A percentile compares a stretch with the other conserved stretches of the same genome.
Evolutionary conservation across 768 basidiomycete genomes (phyloP).

Genomic region (Boletus reticuloceps): DNA sequence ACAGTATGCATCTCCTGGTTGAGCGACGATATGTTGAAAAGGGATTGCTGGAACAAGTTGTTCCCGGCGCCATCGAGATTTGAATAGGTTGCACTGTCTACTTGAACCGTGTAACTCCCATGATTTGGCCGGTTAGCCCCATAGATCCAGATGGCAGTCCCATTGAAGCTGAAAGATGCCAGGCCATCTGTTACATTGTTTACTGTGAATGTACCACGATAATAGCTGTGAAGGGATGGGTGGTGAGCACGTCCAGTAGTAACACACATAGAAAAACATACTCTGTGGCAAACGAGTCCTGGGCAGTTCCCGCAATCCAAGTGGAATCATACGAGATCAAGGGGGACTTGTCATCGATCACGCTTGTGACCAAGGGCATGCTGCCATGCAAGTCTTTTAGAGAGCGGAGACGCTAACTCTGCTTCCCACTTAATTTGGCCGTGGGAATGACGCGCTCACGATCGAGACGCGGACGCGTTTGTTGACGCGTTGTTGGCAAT

Average conservation of each 20-base stretch:
- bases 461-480: slow-evolving; percentile 20
- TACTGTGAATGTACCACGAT: slow-evolving; percentile 38
- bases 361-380: slow-evolving; percentile 25
- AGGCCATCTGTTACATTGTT: slow-evolving; percentile 35
- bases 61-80: slow-evolving; percentile 28
- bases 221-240: slow-evolving; percentile 33
- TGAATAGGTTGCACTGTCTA: slow-evolving; percentile 36
- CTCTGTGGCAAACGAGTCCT: slow-evolving; percentile 7
- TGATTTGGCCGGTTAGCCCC: slow-evolving; percentile 50
- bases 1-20: slow-evolving; percentile 37
- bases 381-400: too few relatives aligned
- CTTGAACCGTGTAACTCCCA: slow-evolving; percentile 41
- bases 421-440: background rate
- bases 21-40: slow-evolving; percentile 39
- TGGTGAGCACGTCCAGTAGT: background rate
- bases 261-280: background rate
- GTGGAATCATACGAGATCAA: slow-evolving; percentile 26
- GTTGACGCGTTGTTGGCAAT: slow-evolving; percentile 34
- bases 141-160: slow-evolving; percentile 47
- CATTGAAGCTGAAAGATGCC: slow-evolving; percentile 46
- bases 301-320: slow-evolving; percentile 20
- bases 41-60: slow-evolving; percentile 36
- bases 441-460: slow-evolving; percentile 16
- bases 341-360: slow-evolving; percentile 35
- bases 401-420: too few relatives aligned